phyloP scores from a whole-genome alignment of 805 yeast genomes.

The Candida pseudoglaebosa region DNA sequence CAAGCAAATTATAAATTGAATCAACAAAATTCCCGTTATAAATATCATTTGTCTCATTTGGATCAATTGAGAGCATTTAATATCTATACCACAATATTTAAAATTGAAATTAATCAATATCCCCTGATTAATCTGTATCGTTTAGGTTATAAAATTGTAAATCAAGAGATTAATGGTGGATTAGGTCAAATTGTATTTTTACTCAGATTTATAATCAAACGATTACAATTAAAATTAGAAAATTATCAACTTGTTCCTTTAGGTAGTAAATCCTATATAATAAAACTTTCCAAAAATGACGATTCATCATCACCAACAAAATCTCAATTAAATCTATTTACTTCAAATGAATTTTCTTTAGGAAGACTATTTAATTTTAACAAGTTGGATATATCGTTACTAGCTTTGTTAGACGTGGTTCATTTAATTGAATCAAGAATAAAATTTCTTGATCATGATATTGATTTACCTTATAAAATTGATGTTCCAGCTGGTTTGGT shows the following conservation, averaged over 20 bases:
- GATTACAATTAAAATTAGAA: conserved; percentile 51
- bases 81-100: conserved; percentile 78
- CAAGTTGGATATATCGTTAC: conserved; percentile 76
- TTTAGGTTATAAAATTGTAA: conserved; percentile 74
- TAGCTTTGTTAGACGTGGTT: conserved; percentile 65
- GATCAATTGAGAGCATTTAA: conserved; percentile 72
- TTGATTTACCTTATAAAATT: conserved; percentile 74
- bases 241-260: conserved; percentile 70
- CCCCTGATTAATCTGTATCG: conserved; percentile 86
- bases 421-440: conserved; percentile 45
- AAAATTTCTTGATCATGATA: conserved; percentile 44
- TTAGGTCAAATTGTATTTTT: conserved; percentile 78
- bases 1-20: conserved; percentile 54
- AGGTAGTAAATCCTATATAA: conserved; percentile 80
- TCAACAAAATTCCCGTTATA: conserved; percentile 59
- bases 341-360: conserved; percentile 69
- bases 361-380: conserved; percentile 72
- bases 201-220: conserved; percentile 57
- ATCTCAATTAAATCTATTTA: conserved; percentile 52
- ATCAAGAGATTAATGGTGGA: conserved; percentile 91
- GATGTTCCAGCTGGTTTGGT: conserved; percentile 54
- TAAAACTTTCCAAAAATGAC: conserved; percentile 38
- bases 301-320: conserved; percentile 27
- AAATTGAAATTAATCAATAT: conserved; percentile 76
- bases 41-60: conserved; percentile 57